These are phyloP conservation scores for Hydnomerulius pinastri DNA, from an alignment of 768 basidiomycete genomes.

Conservation along the genomic window DNA sequence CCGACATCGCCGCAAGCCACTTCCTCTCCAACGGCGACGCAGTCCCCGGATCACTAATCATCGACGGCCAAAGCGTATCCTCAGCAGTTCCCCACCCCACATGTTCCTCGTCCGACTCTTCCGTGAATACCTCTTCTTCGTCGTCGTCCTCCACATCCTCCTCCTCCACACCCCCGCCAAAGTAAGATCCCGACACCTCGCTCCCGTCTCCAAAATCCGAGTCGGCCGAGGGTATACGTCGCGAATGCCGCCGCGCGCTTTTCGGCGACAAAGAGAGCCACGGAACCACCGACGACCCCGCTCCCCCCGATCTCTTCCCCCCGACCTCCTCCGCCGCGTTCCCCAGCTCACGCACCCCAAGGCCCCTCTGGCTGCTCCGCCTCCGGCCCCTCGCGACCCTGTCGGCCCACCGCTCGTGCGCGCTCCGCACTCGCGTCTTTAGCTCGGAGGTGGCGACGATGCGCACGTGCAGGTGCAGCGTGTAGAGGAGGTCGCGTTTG, in stretches of 20 bases:
- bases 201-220: conserved; percentile 43
- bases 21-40: conserved; percentile 77
- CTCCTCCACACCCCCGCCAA: conserved; percentile 34
- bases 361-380: conserved; percentile 9
- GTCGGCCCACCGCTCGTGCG: conserved; percentile 39
- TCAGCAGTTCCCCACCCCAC: conserved; percentile 52
- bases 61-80: conserved; percentile 52
- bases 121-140: conserved; percentile 30
- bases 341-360: not conserved
- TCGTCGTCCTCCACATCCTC: conserved; percentile 34
- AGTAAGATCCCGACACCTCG: conserved; percentile 34
- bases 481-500: conserved; percentile 80
- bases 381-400: conserved; percentile 22
- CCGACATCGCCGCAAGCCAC: conserved; percentile 92
- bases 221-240: conserved; percentile 48
- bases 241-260: conserved; percentile 46
- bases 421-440: conserved; percentile 65
- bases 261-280: conserved; percentile 62
- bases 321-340: conserved; percentile 1
- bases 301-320: conserved; percentile 11
- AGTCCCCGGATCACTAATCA: conserved; percentile 81
- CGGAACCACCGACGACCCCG: conserved; percentile 27
- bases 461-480: conserved; percentile 83
- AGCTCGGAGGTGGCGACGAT: conserved; percentile 77
- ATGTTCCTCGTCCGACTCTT: conserved; percentile 48